These are phyloP conservation scores for Hyaloscypha hepaticicola DNA, from an alignment of 495 filamentous ascomycete genomes.

Conservation along the genomic window DNA sequence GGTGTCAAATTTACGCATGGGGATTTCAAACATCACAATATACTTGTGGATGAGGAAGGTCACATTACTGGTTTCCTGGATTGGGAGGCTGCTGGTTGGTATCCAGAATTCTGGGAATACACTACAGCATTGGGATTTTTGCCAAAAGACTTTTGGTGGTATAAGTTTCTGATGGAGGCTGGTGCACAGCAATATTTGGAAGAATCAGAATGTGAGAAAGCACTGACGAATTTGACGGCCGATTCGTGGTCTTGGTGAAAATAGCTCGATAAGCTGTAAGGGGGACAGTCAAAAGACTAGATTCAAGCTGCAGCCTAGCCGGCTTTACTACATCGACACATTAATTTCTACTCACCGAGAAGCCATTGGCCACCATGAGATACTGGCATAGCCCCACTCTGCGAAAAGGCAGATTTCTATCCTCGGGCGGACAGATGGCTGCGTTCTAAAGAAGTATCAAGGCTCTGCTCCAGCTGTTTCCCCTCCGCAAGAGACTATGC, in stretches of 20 bases:
- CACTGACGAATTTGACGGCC: constrained; percentile 13
- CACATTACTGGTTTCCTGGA: constrained; percentile 43
- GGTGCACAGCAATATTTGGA: constrained; percentile 10
- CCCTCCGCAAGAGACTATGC: no score
- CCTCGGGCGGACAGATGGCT: no score
- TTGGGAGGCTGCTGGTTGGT: constrained; percentile 50
- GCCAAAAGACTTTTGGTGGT: constrained; percentile 17
- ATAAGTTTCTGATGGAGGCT: constrained; percentile 7
- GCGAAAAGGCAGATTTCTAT: no score
- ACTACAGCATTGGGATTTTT: constrained; percentile 28
- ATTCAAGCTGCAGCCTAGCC: no score
- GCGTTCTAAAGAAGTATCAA: no score
- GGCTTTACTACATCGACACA: no score
- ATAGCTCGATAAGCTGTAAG: neutral
- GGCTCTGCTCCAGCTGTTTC: no score
- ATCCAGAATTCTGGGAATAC: constrained; percentile 53
- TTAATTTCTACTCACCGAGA: no score
- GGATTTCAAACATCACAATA: constrained; percentile 38
- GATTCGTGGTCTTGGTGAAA: constrained; percentile 17
- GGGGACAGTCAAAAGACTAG: no score
- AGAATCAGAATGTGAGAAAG: constrained; percentile 15
- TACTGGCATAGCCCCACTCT: no score
- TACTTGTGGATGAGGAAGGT: constrained; percentile 40
- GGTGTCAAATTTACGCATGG: constrained; percentile 34
- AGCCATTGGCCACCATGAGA: no score